Evolutionary conservation across 2,329 filamentous ascomycete genomes (phyloP), one percentile per base, ranked within the genome.

Genomic region (Tolypocladium tundrense): DNA sequence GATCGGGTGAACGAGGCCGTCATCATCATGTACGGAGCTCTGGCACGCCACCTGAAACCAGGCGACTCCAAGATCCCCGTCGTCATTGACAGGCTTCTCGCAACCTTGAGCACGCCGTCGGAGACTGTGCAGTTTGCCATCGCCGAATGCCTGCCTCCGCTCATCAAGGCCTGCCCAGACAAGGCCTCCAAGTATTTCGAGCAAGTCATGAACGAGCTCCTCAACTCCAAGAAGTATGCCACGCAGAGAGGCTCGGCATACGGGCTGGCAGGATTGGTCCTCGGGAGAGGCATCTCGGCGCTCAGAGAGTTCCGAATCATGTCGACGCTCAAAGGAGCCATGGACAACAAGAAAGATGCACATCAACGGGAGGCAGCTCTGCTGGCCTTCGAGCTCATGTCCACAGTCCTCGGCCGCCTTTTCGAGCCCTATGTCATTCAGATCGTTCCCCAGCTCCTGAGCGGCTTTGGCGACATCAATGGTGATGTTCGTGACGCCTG

Each of bases 341-440:
- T 88, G n/a, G 95, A 97, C 67, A 96, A 97, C 73, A 97, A 96
- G 74, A 97, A 96, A 69, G 93, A 96, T 61, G 75, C 86, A 8
- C 88, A 93, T 68, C 88, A 96, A 69, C 83, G 95, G 56, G 92
- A 97, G 73, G 91, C 92, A 40, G 88, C 91, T 11, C 83, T 96
- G 64, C 77, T 99, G 57, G 91, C 91, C 0, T 97, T 94, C 68
- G 95, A 99, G 72, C 82, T 99, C 3, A 76, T 99, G 19, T 91
- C 94, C 0, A 85, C 87, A 8, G 84, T 97, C 58, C 84, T 99
- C 31, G 92, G 91, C 16, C 87, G 89, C 19, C 79, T 93, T 1
- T 99, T 97, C 68, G 94, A 99, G 74, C 94, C 94, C 9, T 99
- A 99, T 65, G 88, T 97, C 60, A 94, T 99, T 59, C 90, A 96